Conservation (phyloP, 129 eudicot genomes). For the Daucus carota region DH1_v3.0 NC_030388.2:4691501-4692000, state of each 20-base stretch:
- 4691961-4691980: neutral
- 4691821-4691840: neutral
- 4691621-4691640: neutral
- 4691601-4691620: neutral
- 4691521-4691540: neutral
- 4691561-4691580: neutral
- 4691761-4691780: neutral
- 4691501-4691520: neutral
- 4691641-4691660: neutral
- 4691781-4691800: neutral
- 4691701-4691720: too few relatives aligned
- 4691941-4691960: accelerated
- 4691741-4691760: too few relatives aligned
- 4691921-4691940: neutral
- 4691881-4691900: neutral
- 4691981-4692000: neutral
- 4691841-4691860: neutral
- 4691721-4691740: neutral
- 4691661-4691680: too few relatives aligned
- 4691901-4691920: neutral
- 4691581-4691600: neutral
- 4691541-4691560: neutral
- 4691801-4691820: neutral
- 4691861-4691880: too few relatives aligned
- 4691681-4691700: too few relatives aligned